A percentile compares a stretch with the other conserved stretches of the same genome.
phyloP scores from a whole-genome alignment of 169 alveolate species.

The Cryptosporidium viatorum region DNA sequence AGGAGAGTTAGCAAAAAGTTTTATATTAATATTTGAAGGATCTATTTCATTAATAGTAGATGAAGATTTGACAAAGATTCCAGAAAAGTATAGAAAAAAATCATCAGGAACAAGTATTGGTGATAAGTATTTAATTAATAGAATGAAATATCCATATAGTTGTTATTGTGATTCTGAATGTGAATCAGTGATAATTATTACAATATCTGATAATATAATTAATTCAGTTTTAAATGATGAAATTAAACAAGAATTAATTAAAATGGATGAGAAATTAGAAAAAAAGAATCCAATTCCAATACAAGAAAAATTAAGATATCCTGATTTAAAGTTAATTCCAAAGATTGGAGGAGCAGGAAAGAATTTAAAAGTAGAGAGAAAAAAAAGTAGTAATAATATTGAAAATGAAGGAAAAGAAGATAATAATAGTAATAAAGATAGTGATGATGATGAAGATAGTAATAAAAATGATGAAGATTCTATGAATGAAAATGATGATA shows the following conservation, averaged over 20 bases:
- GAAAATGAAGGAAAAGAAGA: not conserved
- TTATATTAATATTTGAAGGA: conserved; percentile 62
- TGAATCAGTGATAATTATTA: conserved; percentile 27
- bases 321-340: conserved; percentile 27
- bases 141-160: conserved; percentile 42
- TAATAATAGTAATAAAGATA: not conserved
- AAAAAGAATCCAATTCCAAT: conserved; percentile 41
- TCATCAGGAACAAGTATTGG: conserved; percentile 58
- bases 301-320: conserved; percentile 36
- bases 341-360: not conserved
- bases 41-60: conserved; percentile 37
- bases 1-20: conserved; percentile 43
- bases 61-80: conserved; percentile 21
- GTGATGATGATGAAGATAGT: not conserved
- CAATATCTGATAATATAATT: not conserved
- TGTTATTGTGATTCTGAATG: conserved; percentile 44
- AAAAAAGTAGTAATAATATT: not conserved
- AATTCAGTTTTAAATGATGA: conserved; percentile 31
- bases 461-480: not conserved
- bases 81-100: conserved; percentile 18
- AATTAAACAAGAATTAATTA: conserved; percentile 5
- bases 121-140: conserved; percentile 45
- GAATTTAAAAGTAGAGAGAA: not conserved
- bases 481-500: not conserved
- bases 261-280: conserved; percentile 20